phyloP scores from a whole-genome alignment of 306 rosid genomes.

The Begonia masoniana region DNA sequence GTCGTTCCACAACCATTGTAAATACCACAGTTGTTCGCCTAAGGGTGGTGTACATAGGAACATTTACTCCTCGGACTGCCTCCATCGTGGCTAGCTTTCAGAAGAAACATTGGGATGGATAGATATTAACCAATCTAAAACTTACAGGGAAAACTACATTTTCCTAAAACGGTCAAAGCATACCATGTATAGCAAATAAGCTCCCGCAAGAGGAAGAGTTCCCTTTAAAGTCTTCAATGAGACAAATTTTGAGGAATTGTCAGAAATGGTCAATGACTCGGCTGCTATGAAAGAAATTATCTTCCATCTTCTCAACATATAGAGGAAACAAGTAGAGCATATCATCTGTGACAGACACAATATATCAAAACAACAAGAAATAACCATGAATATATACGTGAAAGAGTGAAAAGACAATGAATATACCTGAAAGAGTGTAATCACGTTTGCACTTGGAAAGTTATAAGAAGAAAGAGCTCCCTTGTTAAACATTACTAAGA shows the following conservation, averaged over 20 bases:
- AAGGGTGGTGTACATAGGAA: constrained; percentile 95
- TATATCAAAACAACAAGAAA: background rate
- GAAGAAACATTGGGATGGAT: constrained; percentile 23
- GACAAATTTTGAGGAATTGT: constrained; percentile 38
- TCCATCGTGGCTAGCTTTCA: constrained; percentile 91
- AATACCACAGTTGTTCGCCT: constrained; percentile 92
- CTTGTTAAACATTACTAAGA: constrained; percentile 83
- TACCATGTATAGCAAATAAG: constrained; percentile 95
- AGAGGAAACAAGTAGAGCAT: constrained; percentile 67
- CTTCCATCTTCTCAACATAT: constrained; percentile 51
- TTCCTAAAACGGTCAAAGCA: constrained; percentile 4
- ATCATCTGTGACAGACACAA: constrained; percentile 52
- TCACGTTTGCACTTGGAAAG: constrained; percentile 74
- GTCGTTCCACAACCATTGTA: constrained; percentile 74
- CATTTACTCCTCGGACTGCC: constrained; percentile 96
- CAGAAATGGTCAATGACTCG: constrained; percentile 41
- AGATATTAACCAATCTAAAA: background rate
- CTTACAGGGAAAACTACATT: constrained; percentile 1
- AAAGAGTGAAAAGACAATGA: background rate
- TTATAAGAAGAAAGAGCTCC: constrained; percentile 89
- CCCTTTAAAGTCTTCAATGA: constrained; percentile 63
- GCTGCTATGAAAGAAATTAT: constrained; percentile 52
- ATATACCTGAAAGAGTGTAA: constrained; percentile 87
- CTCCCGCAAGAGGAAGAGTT: constrained; percentile 71
- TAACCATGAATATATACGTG: background rate